Conservation (phyloP, 805 yeast genomes). For the Torulaspora quercuum region DNA sequence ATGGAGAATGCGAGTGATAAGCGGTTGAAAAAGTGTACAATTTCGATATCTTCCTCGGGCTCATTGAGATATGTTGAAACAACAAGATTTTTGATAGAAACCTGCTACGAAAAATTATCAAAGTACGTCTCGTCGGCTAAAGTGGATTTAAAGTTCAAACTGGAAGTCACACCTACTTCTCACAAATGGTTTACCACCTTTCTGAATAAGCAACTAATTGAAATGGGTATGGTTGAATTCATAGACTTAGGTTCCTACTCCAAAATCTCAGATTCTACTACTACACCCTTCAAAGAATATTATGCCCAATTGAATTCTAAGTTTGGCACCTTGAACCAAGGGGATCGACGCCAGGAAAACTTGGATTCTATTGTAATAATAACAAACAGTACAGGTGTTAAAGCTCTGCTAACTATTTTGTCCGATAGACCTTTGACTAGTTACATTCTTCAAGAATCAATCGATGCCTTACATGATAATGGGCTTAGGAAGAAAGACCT, state of each 20-base stretch:
- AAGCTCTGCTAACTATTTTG: constrained; percentile 35
- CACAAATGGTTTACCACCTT: constrained; percentile 35
- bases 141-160: constrained; percentile 21
- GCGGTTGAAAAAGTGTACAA: constrained; percentile 7
- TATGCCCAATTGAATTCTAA: constrained; percentile 28
- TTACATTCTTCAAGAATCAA: constrained; percentile 31
- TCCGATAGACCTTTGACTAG: constrained; percentile 35
- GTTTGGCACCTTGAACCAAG: constrained; percentile 16
- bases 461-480: constrained; percentile 26
- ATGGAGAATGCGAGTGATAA: constrained; percentile 6
- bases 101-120: constrained; percentile 21
- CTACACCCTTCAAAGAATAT: constrained; percentile 37
- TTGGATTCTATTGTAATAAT: constrained; percentile 31
- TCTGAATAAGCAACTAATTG: constrained; percentile 20
- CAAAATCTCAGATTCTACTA: constrained; percentile 12
- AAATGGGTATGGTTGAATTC: constrained; percentile 22
- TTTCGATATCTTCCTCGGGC: constrained; percentile 30
- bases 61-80: constrained; percentile 37
- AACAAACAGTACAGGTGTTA: constrained; percentile 36
- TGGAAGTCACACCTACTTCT: constrained; percentile 31
- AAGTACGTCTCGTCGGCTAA: constrained; percentile 7
- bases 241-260: constrained; percentile 19
- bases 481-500: constrained; percentile 18
- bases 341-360: not conserved
- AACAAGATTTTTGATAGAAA: constrained; percentile 31